phyloP scores from a whole-genome alignment of 306 rosid species.

The Senna tora region DNA sequence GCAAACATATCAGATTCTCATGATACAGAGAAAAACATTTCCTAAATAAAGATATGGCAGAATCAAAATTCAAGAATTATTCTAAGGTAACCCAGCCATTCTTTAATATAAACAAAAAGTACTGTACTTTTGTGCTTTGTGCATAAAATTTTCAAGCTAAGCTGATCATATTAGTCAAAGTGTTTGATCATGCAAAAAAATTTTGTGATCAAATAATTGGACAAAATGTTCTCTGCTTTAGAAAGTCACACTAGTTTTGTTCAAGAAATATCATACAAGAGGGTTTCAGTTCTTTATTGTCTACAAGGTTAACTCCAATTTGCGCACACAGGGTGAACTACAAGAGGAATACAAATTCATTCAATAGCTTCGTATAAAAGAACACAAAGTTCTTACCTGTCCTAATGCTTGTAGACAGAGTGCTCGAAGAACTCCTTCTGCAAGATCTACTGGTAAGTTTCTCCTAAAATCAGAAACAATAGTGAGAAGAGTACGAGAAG shows the following conservation, averaged over 20 bases:
- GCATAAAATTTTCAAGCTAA: constrained; percentile 5
- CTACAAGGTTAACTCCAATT: background rate
- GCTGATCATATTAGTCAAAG: constrained; percentile 2
- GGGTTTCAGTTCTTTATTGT: background rate
- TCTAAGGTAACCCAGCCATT: background rate
- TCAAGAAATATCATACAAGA: background rate
- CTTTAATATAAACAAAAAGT: background rate
- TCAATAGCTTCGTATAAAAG: constrained; percentile 25
- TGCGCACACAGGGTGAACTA: constrained; percentile 4
- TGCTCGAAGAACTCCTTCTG: constrained; percentile 96
- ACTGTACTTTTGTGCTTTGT: background rate
- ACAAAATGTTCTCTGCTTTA: constrained; percentile 5
- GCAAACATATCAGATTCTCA: background rate
- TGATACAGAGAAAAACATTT: background rate
- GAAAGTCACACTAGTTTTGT: background rate
- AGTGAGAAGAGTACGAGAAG: constrained; percentile 32
- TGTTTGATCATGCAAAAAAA: constrained; percentile 15
- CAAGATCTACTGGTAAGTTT: constrained; percentile 88
- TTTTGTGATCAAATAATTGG: constrained; percentile 5
- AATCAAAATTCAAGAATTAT: constrained; percentile 4
- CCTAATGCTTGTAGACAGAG: constrained; percentile 93
- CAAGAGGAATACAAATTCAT: constrained; percentile 22
- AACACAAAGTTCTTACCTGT: constrained; percentile 59
- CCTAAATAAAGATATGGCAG: background rate
- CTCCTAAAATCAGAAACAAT: constrained; percentile 61